Conservation (phyloP, 306 rosid genomes). For the Oemleria cerasiformis region DNA sequence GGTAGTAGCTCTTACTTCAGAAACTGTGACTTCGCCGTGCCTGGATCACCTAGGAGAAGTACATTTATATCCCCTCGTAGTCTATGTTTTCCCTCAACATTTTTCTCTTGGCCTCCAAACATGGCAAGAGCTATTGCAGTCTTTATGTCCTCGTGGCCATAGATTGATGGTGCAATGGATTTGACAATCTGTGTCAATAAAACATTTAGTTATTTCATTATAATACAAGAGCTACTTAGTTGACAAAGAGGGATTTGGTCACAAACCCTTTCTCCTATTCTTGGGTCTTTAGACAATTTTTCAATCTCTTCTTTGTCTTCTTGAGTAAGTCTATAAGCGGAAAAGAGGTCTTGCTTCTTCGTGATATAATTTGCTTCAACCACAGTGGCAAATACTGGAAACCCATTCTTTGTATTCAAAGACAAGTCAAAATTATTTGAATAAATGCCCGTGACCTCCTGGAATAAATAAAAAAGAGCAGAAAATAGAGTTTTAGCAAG, state of each 20-base stretch:
- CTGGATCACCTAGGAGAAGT: conserved; percentile 96
- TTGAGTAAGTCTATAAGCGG: conserved; percentile 92
- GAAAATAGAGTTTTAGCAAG: conserved; percentile 22
- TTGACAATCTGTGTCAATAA: conserved; percentile 59
- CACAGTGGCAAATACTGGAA: conserved; percentile 97
- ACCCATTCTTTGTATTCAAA: conserved; percentile 93
- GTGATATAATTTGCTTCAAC: conserved; percentile 92
- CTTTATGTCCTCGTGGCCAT: conserved; percentile 93
- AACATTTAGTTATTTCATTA: conserved; percentile 14
- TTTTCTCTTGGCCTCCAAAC: conserved; percentile 98
- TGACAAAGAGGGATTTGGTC: conserved; percentile 5
- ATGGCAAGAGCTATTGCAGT: conserved; percentile 95
- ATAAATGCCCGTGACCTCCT: conserved; percentile 98
- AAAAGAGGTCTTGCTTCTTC: conserved; percentile 92
- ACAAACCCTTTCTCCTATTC: conserved; percentile 96
- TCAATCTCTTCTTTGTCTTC: conserved; percentile 91
- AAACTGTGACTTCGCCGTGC: conserved; percentile 99
- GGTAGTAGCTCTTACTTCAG: conserved; percentile 63
- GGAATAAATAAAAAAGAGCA: conserved; percentile 29
- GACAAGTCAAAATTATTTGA: conserved; percentile 93
- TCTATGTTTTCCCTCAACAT: conserved; percentile 85
- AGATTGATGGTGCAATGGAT: conserved; percentile 97
- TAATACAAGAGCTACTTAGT: not conserved
- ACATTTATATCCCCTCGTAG: conserved; percentile 91
- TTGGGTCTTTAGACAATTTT: conserved; percentile 77